These are phyloP conservation scores for Luzula sylvatica DNA, from an alignment of 176 grass and related monocot species.

Conservation along the genomic window DNA sequence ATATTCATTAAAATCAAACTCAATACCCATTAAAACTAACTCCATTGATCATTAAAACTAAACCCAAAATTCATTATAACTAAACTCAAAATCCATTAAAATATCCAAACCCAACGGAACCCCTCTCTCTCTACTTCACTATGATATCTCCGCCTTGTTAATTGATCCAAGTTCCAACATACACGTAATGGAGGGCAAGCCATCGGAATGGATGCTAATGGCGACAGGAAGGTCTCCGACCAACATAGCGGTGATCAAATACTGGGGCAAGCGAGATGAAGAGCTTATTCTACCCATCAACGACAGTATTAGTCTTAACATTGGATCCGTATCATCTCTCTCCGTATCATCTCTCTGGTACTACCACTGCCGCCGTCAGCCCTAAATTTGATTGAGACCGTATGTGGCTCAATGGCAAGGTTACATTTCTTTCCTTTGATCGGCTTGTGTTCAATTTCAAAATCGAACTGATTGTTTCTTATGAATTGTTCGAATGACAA, in stretches of 20 bases:
- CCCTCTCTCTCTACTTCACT: neutral
- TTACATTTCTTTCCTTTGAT: too few relatives aligned
- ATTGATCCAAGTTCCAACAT: too few relatives aligned
- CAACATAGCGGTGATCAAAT: constrained; percentile 98
- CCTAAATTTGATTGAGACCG: constrained; percentile 69
- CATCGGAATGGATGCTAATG: constrained; percentile 77
- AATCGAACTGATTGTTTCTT: too few relatives aligned
- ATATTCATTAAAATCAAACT: too few relatives aligned
- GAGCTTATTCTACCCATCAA: constrained; percentile 83
- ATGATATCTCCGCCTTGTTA: too few relatives aligned
- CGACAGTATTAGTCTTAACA: constrained; percentile 93
- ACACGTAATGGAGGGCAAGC: constrained; percentile 13
- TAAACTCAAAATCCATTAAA: too few relatives aligned
- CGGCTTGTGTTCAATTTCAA: too few relatives aligned
- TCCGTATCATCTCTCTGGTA: constrained; percentile 92
- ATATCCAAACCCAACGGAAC: too few relatives aligned
- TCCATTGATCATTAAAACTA: too few relatives aligned
- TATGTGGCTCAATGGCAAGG: constrained; percentile 99
- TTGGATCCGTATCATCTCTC: constrained; percentile 87
- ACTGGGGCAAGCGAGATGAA: constrained; percentile 98
- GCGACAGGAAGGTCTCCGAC: constrained; percentile 78
- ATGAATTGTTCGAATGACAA: too few relatives aligned
- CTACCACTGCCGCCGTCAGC: constrained; percentile 87
- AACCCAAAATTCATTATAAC: too few relatives aligned
- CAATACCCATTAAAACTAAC: too few relatives aligned